phyloP scores from a whole-genome alignment of 805 yeast genomes.

The Hanseniaspora thailandica region DNA sequence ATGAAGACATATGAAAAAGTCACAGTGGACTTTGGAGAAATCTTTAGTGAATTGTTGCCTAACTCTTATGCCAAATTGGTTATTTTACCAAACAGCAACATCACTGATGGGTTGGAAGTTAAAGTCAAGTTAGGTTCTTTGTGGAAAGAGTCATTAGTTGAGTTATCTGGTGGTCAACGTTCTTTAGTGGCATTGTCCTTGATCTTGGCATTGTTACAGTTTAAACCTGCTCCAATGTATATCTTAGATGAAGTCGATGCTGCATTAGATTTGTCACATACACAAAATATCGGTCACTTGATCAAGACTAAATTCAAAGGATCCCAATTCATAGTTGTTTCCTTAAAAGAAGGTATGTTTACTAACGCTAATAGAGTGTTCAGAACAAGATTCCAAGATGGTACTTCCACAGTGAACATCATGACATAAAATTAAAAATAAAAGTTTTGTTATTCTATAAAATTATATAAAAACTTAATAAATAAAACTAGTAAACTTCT shows the following conservation, averaged over 20 bases:
- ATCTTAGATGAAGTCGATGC: slow-evolving; percentile 97
- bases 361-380: slow-evolving; percentile 92
- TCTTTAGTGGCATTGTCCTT: slow-evolving; percentile 86
- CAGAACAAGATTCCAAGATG: slow-evolving; percentile 89
- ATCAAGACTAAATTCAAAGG: slow-evolving; percentile 92
- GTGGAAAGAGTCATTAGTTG: slow-evolving; percentile 93
- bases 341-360: slow-evolving; percentile 96
- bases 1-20: slow-evolving; percentile 79
- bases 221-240: slow-evolving; percentile 98
- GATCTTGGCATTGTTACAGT: slow-evolving; percentile 82
- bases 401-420: slow-evolving; percentile 80
- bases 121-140: slow-evolving; percentile 80
- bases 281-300: slow-evolving; percentile 93
- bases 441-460: background rate
- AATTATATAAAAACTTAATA: background rate
- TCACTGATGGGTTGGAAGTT: slow-evolving; percentile 82
- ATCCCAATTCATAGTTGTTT: slow-evolving; percentile 91
- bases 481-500: slow-evolving; percentile 61
- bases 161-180: slow-evolving; percentile 92
- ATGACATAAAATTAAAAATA: slow-evolving; percentile 27
- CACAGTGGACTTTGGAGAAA: slow-evolving; percentile 75
- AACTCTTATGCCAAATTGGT: slow-evolving; percentile 82
- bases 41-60: slow-evolving; percentile 79
- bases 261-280: slow-evolving; percentile 90
- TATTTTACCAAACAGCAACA: slow-evolving; percentile 66